Evolutionary conservation across 2,329 filamentous ascomycete genomes (phyloP), one percentile per base, ranked within the genome.

Genomic region (Dactylellina sp.): DNA sequence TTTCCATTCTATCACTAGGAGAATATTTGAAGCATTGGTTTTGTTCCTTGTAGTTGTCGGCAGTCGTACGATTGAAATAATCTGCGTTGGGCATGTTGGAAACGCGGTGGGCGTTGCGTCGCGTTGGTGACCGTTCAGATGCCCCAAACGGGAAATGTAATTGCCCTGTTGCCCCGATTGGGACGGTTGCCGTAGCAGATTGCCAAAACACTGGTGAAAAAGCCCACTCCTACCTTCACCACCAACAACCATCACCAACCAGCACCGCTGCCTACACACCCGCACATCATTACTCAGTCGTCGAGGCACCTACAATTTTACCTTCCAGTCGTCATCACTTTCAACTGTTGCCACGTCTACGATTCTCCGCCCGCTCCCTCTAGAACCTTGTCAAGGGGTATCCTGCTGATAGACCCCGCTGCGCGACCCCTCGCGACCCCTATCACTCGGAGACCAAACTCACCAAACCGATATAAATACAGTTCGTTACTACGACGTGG

Each of bases 131-230:
- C 9, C 49, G 47, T 39, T 56, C 42, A 49, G 14, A 14, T 53
- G 28, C 22, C 66, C 50, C 18, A 63, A 71, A 52, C 32, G 16
- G 66, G 66, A 71, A 63, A 42, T 57, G 66, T 71, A 64, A 71
- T 62, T 59, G 57, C 4, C 14, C 14, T 18, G 16, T 9, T 56
- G 35, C 11, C 66, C 66, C 32, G 50, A 59, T 71, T 52, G 44
- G 66, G 66, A 37, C 49, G 50, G 66, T 71, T 71, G 66, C 66
- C 59, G 7, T 37, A 59, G 25, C 57, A 63, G 28, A 32, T 28
- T 14, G 24, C 50, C 66, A 71, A 71, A 71, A 71, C 66, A 71
- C 44, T 32, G 25, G 28, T 28, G 24, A 61, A 71, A 71, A 62
- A 6, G 14, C 16, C 24, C 22, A 25, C 37, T 44, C 35, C 50